Base-by-base conservation (phyloP, 116 monocot genomes). In the Zostera marina region DNA sequence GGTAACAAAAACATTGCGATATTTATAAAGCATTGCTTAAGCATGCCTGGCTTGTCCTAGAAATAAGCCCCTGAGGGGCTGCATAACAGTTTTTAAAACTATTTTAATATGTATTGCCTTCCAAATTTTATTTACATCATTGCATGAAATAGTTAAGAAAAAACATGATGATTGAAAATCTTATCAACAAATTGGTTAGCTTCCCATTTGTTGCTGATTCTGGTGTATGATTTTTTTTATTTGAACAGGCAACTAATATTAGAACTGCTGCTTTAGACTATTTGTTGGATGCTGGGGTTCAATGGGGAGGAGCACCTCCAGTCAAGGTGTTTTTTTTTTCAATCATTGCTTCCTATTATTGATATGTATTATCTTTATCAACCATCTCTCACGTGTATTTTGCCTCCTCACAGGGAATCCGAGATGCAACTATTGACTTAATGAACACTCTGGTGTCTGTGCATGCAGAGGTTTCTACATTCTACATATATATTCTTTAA, bases 391-490 rank as follows among this genome's bases (percentile, higher is more conserved):
- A 22, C 32, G 9, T 39, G 20, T 15, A 5, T 12, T 58, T 14
- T 9, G 21, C 65, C 60, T 9, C 52, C 48, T n/a, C n/a, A n/a
- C 71, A 96, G 96, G 96, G 96, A 44, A 78, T 96, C 63, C 84
- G 96, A 63, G 96, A 96, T 82, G 89, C 89, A 72, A 80, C 96
- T 55, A 70, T 96, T 48, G 89, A 88, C 43, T 73, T 96, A 60
- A 72, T 96, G 56, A 85, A 85, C 65, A 76, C 75, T 59, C 73
- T 96, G 40, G 89, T 96, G 40, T 77, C 71, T 54, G 89, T 85
- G 51, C 85, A 96, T 70, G 82, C 89, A 68, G 96, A 96, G 96
- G 96, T 94, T 53, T 32, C n/a, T n/a, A n/a, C n/a, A n/a, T n/a
- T n/a, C n/a, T n/a, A n/a, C n/a, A n/a, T 32, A 32, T 5, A 32